Evolutionary conservation across 148 eudicot genomes (phyloP).

Genomic region (Persicaria tinctoria): DNA sequence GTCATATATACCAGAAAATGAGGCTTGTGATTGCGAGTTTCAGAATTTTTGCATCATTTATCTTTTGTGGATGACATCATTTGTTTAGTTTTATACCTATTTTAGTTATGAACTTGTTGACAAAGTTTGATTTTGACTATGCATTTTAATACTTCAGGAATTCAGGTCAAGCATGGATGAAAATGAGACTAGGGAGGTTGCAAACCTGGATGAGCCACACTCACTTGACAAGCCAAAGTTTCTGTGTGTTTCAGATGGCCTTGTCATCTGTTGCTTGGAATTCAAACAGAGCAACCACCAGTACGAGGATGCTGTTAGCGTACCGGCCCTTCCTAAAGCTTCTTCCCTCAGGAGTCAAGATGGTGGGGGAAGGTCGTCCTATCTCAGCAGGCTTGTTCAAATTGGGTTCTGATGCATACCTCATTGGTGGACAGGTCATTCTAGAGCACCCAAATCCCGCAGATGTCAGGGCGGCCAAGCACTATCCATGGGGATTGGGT

Average conservation of each 20-base stretch:
- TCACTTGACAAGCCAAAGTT: background rate
- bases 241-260: background rate
- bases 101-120: no score
- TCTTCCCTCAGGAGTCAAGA: background rate
- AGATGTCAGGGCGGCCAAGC: no score
- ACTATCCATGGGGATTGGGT: background rate
- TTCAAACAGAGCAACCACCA: background rate
- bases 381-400: background rate
- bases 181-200: background rate
- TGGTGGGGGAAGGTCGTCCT: background rate
- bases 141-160: background rate
- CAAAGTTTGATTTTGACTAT: no score
- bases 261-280: background rate
- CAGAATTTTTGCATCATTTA: no score
- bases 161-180: background rate
- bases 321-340: background rate
- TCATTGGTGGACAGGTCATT: background rate
- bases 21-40: no score
- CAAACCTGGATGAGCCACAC: no score
- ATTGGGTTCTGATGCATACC: background rate
- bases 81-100: no score
- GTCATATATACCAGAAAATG: no score
- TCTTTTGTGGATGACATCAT: no score
- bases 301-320: background rate
- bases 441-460: background rate